These are phyloP conservation scores for Thymus quinquecostatus DNA, from an alignment of 257 asterid genomes.

Conservation along the genomic window DNA sequence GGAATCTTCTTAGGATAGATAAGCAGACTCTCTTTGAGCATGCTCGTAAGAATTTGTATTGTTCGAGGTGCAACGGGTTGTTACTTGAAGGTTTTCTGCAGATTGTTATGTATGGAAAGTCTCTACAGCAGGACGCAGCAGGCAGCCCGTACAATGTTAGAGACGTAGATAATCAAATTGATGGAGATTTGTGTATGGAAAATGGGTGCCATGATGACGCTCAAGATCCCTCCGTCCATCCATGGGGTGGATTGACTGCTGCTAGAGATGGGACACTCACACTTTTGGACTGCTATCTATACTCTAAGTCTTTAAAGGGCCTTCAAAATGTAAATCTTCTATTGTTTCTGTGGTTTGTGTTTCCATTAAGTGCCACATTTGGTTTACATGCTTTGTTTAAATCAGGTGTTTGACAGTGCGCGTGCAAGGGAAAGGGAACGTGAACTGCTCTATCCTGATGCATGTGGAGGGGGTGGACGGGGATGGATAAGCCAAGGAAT, in stretches of 20 bases:
- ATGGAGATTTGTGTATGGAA: conserved; percentile 42
- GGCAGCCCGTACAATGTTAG: conserved; percentile 43
- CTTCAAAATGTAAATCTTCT: conserved; percentile 76
- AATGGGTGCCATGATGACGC: conserved; percentile 65
- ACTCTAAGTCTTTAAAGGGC: conserved; percentile 75
- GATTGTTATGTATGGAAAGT: conserved; percentile 91
- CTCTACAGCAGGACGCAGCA: conserved; percentile 73
- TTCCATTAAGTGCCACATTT: conserved; percentile 15
- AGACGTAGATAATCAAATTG: conserved; percentile 48
- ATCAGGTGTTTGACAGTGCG: conserved; percentile 94
- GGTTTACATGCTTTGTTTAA: conserved; percentile 34
- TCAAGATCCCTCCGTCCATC: conserved; percentile 91
- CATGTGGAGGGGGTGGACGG: conserved; percentile 98
- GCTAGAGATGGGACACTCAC: conserved; percentile 86
- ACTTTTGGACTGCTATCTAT: conserved; percentile 79
- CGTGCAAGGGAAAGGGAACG: conserved; percentile 95
- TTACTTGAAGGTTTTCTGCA: conserved; percentile 90
- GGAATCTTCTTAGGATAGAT: conserved; percentile 76
- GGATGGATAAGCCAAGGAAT: conserved; percentile 99
- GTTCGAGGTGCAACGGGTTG: conserved; percentile 97
- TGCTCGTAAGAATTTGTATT: conserved; percentile 96
- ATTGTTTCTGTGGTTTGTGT: conserved; percentile 12
- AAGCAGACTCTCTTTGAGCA: conserved; percentile 91
- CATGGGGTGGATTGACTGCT: conserved; percentile 96
- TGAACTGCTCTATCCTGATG: conserved; percentile 95